A percentile compares a stretch with the other conserved stretches of the same genome.
phyloP scores from a whole-genome alignment of 1,139 yeast genomes.

The Yamadazyma friedrichii region DNA sequence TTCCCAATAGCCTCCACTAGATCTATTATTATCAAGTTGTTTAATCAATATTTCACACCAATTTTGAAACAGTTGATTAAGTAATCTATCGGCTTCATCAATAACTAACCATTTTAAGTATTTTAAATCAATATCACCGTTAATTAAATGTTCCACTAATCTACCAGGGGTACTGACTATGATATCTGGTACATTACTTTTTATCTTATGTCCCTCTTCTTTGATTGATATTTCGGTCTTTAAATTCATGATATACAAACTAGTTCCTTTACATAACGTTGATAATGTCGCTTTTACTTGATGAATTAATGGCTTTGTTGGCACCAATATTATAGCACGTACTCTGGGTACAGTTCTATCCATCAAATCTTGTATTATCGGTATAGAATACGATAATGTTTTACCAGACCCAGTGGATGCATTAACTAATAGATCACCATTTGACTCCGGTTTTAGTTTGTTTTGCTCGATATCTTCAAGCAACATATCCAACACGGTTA shows the following conservation, averaged over 20 bases:
- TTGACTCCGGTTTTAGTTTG: slow-evolving; percentile 55
- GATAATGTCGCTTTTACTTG: slow-evolving; percentile 75
- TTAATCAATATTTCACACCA: slow-evolving; percentile 77
- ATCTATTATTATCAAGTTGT: slow-evolving; percentile 34
- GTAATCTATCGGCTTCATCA: slow-evolving; percentile 92
- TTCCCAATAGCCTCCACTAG: slow-evolving; percentile 21
- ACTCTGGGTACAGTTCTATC: slow-evolving; percentile 68
- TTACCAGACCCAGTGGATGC: slow-evolving; percentile 98
- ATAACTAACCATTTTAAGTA: slow-evolving; percentile 70
- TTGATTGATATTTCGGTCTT: slow-evolving; percentile 57
- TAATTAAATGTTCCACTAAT: slow-evolving; percentile 77
- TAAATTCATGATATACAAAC: slow-evolving; percentile 58
- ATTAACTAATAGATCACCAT: slow-evolving; percentile 80
- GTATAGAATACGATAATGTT: slow-evolving; percentile 85
- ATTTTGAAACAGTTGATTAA: slow-evolving; percentile 89
- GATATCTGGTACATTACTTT: slow-evolving; percentile 63
- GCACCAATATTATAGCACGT: slow-evolving; percentile 78
- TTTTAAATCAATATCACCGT: slow-evolving; percentile 37
- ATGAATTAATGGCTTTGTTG: slow-evolving; percentile 82
- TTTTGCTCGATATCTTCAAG: slow-evolving; percentile 48
- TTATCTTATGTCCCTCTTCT: slow-evolving; percentile 60
- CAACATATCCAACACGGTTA: slow-evolving; percentile 59
- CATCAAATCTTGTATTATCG: slow-evolving; percentile 69
- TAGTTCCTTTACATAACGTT: slow-evolving; percentile 64
- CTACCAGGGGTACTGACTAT: slow-evolving; percentile 90